Base-by-base conservation (phyloP, 306 rosid species). In the Ammopiptanthus mongolicus region DNA sequence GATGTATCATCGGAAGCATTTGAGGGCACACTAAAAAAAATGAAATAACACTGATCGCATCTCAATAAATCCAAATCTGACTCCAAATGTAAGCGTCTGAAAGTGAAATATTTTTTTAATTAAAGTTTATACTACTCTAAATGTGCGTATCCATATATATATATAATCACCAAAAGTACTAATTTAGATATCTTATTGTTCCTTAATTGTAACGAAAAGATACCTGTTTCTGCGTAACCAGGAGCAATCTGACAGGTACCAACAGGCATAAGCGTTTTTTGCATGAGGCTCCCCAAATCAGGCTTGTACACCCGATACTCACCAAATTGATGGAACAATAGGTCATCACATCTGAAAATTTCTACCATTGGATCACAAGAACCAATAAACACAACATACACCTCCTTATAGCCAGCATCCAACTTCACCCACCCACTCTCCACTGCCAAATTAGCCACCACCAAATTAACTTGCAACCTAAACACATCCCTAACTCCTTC, bases 221-320 rank as follows among this genome's bases (percentile, higher is more conserved):
- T 59, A 91, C 97, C 95, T 72, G 85, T 73, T 79, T 75, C 66
- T 21, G 86, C 84, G 81, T 68, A 83, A 55, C 6, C 53, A 53
- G 89, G 82, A 21, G 90, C 90, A 81, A 91, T 73, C 76, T 87
- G 82, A 88, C 97, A 89, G 0, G 91, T 75, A 25, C 97, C 95
- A 37, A 85, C 65, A 10, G 95, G 95, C 95, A 89, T 89, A 3
- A 86, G 71, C 21, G 86, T 47, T 77, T 83, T 81, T 58, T 87
- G 88, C 79, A 81, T 86, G 42, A 91, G 82, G 74, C 84, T 81
- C 50, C 15, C 15, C 17, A 86, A 46, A 46, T 85, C 75, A 23
- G 97, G 97, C 58, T 78, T 85, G 12, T 92, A 92, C 66, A 88
- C 86, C 89, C 84, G 74, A 79, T 34, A 75, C 17, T 79, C 81